These are phyloP conservation scores for Ceriops tagal DNA, from an alignment of 345 rosid genomes.

Conservation along the genomic window DNA sequence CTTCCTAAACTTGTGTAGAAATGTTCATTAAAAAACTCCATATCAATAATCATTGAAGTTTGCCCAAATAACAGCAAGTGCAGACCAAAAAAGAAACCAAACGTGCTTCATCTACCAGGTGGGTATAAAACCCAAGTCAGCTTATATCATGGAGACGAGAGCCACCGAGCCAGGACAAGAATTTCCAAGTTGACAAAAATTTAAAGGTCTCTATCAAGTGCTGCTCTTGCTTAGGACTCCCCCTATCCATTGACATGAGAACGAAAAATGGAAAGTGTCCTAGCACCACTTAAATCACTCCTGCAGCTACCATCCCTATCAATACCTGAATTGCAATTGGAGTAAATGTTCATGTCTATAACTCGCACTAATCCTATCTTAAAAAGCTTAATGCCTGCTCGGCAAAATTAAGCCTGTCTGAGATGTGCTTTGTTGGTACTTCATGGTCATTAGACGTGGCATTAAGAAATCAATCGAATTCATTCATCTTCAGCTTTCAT, in stretches of 20 bases:
- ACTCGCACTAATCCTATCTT: constrained; percentile 15
- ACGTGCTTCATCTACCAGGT: not conserved
- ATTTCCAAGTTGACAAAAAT: constrained; percentile 1
- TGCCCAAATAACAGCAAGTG: not conserved
- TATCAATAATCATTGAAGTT: not conserved
- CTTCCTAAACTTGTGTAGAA: not conserved
- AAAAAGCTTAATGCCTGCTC: constrained; percentile 20
- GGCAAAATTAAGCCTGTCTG: constrained; percentile 12
- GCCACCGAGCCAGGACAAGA: constrained; percentile 1
- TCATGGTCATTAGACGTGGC: constrained; percentile 16
- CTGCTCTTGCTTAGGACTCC: not conserved
- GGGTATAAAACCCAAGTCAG: not conserved
- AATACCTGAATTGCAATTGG: constrained; percentile 5
- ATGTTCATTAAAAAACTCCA: not conserved
- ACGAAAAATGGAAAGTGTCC: not conserved
- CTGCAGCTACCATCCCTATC: constrained; percentile 1
- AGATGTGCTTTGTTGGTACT: constrained; percentile 21
- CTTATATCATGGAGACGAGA: not conserved
- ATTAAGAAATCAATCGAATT: constrained; percentile 1
- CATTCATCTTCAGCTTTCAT: constrained; percentile 10
- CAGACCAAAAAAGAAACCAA: not conserved
- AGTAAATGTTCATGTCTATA: constrained; percentile 13
- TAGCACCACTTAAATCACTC: constrained; percentile 2
- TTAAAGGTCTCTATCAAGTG: constrained; percentile 4
- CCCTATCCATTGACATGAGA: not conserved